Base-by-base conservation (phyloP, 768 basidiomycete species). In the Boletus rufocinnamomeus region DNA sequence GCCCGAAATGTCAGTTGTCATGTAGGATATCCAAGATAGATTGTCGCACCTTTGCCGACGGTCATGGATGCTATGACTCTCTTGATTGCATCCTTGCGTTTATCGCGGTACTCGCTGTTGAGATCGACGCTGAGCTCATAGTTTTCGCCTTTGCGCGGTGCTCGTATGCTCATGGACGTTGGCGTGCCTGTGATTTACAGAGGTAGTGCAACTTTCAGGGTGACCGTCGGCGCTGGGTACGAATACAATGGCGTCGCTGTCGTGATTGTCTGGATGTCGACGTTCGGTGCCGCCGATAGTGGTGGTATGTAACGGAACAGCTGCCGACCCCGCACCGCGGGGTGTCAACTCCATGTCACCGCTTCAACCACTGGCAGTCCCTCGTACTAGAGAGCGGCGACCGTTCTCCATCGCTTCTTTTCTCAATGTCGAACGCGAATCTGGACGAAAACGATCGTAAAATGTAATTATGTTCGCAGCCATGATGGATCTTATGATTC, bases 1-100 rank as follows among this genome's bases (percentile, higher is more conserved):
- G 52, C 14, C 19, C 46, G 43, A 43, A 28, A 43, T 6, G 52
- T 62, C 44, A 52, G 30, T 28, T 57, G 55, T 48, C 38, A 50
- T 57, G 59, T n/a, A 48, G 55, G 51, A 41, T 19, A 49, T 50
- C 48, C 43, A 21, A 11, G 38, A 38, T 32, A 27, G 43, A 51
- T 52, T 52, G 58, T 66, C 79, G 68, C 69, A 88, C 94, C 95
- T 86, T 98, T 99, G 54, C 95, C 95, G 63, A 99, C 94, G 2
- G 97, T 99, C 93, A 98, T 98, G 62, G 94, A 95, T 54, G 97
- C 96, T 72, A 99, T 98, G 64, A 93, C 89, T 53, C 88, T 83
- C 78, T 98, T 98, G 79, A 98, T 98, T 4, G 96, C 97, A 86
- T 98, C 96, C 76, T 97, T 98, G 63, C 96, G 83, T 72, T 91